Evolutionary conservation across 2,329 filamentous ascomycete species (phyloP).

Genomic region (Dothideomycetes sp.): DNA sequence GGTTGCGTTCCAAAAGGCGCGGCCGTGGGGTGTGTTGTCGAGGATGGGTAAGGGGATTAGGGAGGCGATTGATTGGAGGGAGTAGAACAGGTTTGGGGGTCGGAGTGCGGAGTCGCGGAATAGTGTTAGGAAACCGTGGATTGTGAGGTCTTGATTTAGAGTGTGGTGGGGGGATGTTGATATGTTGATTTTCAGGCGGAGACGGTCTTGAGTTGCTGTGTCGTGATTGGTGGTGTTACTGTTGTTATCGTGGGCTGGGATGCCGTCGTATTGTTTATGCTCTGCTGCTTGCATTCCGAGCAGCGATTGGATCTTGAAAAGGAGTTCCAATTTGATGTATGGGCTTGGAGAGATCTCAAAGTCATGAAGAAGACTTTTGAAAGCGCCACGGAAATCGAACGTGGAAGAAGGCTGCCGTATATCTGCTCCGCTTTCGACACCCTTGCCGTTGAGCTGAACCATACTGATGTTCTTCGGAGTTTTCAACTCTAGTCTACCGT

Average conservation of each 20-base stretch:
- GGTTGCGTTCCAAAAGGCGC: conserved; percentile 84
- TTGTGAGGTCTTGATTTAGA: conserved; percentile 5
- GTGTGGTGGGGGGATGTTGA: neutral
- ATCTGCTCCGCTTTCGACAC: too few species aligned
- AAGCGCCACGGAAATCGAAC: conserved; percentile 62
- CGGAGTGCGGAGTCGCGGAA: conserved; percentile 38
- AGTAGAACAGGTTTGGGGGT: conserved; percentile 39
- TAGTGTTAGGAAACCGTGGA: conserved; percentile 25
- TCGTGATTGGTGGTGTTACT: too few species aligned
- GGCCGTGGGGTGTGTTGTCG: conserved; percentile 49
- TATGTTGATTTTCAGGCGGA: conserved; percentile 8
- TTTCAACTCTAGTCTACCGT: neutral
- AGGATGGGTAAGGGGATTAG: conserved; percentile 50
- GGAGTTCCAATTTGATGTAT: conserved; percentile 69
- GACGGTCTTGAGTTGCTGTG: neutral
- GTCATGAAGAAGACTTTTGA: conserved; percentile 68
- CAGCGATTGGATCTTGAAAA: conserved; percentile 75
- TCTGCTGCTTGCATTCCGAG: conserved; percentile 17
- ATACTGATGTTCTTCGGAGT: too few species aligned
- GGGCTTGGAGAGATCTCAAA: conserved; percentile 88
- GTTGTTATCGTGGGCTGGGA: too few species aligned
- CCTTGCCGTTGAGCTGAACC: too few species aligned
- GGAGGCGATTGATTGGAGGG: conserved; percentile 48
- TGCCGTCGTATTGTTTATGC: neutral
- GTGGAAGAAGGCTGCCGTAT: too few species aligned